These are phyloP conservation scores for Saccharomycopsis babjevae DNA, from an alignment of 805 yeast genomes.

Conservation along the genomic window DNA sequence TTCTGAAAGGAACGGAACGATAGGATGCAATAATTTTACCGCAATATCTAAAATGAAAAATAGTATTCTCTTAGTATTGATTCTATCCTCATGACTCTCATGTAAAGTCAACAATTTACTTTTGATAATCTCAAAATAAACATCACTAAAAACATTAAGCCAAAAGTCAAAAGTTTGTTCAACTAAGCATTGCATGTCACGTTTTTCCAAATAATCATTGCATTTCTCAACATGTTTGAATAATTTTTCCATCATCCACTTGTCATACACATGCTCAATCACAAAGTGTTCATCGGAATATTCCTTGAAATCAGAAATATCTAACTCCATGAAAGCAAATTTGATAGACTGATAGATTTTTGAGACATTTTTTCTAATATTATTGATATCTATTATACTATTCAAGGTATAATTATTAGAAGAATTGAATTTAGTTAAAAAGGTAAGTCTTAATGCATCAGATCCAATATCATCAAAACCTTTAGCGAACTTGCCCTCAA, in stretches of 20 bases:
- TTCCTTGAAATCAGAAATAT: constrained; percentile 54
- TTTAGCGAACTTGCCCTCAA: constrained; percentile 77
- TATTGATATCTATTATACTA: constrained; percentile 82
- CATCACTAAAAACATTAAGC: constrained; percentile 89
- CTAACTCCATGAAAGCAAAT: constrained; percentile 82
- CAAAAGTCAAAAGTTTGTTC: constrained; percentile 83
- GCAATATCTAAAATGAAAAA: constrained; percentile 88
- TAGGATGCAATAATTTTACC: constrained; percentile 85
- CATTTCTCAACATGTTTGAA: constrained; percentile 46
- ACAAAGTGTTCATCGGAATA: constrained; percentile 61
- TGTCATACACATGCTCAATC: constrained; percentile 61
- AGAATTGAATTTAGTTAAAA: not conserved
- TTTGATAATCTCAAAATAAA: constrained; percentile 95
- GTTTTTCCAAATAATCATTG: constrained; percentile 32
- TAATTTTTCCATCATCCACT: constrained; percentile 89
- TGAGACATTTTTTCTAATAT: constrained; percentile 97
- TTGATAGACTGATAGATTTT: constrained; percentile 97
- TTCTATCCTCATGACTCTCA: constrained; percentile 4
- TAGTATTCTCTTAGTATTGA: constrained; percentile 75
- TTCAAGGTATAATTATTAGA: constrained; percentile 55
- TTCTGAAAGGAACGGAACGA: constrained; percentile 95
- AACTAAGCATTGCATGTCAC: constrained; percentile 82
- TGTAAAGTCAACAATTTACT: constrained; percentile 66
- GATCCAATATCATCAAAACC: constrained; percentile 99
- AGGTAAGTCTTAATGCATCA: constrained; percentile 84